Evolutionary conservation across 164 flowering plant genomes (phyloP).

Genomic region (Umbilicus rupestris): DNA sequence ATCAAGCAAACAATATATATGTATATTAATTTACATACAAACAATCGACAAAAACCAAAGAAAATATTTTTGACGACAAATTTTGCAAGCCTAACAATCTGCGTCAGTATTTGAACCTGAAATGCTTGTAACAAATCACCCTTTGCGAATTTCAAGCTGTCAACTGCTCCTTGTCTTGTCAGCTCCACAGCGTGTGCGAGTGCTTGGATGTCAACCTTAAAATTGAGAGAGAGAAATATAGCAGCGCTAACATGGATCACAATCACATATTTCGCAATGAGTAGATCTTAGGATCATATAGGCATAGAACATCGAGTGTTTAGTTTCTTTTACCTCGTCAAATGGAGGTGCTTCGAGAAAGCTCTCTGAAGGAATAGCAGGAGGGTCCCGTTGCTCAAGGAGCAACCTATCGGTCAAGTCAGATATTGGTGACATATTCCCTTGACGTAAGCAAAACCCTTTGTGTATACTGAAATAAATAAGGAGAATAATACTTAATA

Average conservation of each 20-base stretch:
- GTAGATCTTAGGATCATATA: background rate
- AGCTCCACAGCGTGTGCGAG: constrained; percentile 99
- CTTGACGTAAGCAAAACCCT: constrained; percentile 78
- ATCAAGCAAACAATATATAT: constrained; percentile 7
- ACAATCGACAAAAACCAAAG: background rate
- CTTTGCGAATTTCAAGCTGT: constrained; percentile 83
- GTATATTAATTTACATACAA: background rate
- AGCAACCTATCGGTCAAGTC: constrained; percentile 83
- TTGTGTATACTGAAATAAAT: constrained; percentile 67
- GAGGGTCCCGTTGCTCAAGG: constrained; percentile 81
- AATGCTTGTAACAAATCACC: constrained; percentile 85
- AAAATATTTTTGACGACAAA: background rate
- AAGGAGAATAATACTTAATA: background rate
- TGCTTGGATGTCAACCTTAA: constrained; percentile 94
- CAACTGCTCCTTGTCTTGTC: constrained; percentile 93
- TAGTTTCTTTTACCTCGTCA: constrained; percentile 59
- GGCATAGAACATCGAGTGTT: background rate
- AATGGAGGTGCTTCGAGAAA: constrained; percentile 78
- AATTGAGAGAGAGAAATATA: constrained; percentile 4
- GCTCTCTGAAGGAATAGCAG: constrained; percentile 71
- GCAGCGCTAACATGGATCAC: background rate
- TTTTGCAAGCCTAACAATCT: background rate
- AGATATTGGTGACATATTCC: constrained; percentile 78
- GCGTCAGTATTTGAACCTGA: constrained; percentile 34
- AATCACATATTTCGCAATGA: background rate